Evolutionary conservation across 2,329 filamentous ascomycete genomes (phyloP), one percentile per base, ranked within the genome.

Genomic region (Pestalotiopsis sp.): DNA sequence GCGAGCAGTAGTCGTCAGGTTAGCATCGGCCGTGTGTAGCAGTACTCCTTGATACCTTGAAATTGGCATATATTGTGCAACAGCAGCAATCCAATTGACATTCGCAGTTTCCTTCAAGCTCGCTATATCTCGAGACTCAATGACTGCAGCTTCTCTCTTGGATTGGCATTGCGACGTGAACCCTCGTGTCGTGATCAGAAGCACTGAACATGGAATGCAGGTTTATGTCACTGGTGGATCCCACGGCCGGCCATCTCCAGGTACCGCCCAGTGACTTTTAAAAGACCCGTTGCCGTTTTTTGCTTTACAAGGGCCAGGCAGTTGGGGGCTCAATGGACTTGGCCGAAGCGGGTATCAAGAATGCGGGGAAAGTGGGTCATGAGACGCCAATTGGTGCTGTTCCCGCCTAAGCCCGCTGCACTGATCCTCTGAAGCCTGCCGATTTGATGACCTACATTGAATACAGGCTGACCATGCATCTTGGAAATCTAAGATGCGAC

Each of bases 171-270:
- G 40, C 44, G 17, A n/a, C 44, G 6, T 52, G 17, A 52, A 52
- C 9, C 17, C 44, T 20, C 44, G 30, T 35, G 30, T n/a, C 44
- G 44, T 52, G 44, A 20, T 52, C 17, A 52, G 44, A 52, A 52
- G 44, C 44, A 35, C 9, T 35, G 30, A 35, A 35, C 7, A 35
- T 35, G 30, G 30, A 20, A 61, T 61, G 58, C 58, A 61, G 20
- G 60, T 48, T 63, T 63, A 63, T 63, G 60, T 63, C 60, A 63
- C 60, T 7, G 40, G 60, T 63, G 60, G 60, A 30, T 44, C 60
- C 60, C 20, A 22, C 24, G 38, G 60, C 20, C 60, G 60, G 60
- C 60, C 60, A 63, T 24, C 60, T 63, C 24, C 60, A 63, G 60
- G 60, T 63, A 63, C 60, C 60, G 60, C 6, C n/a, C 24, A 17